These are phyloP conservation scores for Blastomyces percursus DNA, from an alignment of 2,329 filamentous ascomycete species.

Conservation along the genomic window DNA sequence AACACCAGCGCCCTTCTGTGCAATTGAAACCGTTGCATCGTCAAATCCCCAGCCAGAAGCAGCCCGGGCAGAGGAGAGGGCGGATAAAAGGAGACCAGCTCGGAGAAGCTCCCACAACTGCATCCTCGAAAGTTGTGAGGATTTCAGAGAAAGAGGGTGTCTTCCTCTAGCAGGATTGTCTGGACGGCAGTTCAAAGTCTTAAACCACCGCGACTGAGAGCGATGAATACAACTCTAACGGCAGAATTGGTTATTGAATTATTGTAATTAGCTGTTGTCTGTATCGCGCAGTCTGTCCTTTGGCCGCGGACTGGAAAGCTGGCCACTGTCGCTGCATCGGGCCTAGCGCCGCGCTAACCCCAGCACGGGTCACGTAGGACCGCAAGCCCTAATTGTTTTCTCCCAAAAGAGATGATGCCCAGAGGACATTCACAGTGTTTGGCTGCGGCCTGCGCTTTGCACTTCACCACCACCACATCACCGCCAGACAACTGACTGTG, in stretches of 20 bases:
- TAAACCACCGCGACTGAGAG: background rate
- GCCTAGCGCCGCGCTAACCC: conserved; percentile 1
- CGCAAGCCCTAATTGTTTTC: conserved; percentile 7
- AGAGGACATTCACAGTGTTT: background rate
- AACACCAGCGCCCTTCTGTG: conserved; percentile 49
- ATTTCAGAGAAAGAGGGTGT: background rate
- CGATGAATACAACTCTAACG: background rate
- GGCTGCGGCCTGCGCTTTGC: background rate
- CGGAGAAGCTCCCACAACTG: conserved; percentile 27
- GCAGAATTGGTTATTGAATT: background rate
- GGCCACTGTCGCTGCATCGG: background rate
- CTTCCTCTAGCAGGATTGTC: background rate
- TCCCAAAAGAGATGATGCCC: background rate
- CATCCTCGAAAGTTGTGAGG: conserved; percentile 19
- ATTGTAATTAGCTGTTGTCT: background rate
- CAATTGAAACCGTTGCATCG: conserved; percentile 52
- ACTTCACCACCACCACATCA: background rate
- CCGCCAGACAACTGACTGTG: background rate
- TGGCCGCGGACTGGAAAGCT: background rate
- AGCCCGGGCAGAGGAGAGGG: conserved; percentile 31
- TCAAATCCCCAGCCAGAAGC: conserved; percentile 51
- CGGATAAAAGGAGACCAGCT: conserved; percentile 26
- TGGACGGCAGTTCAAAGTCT: background rate
- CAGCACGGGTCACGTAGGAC: background rate
- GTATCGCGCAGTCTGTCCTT: background rate